Evolutionary conservation across 305 asterid genomes (phyloP).

Genomic region (Fraxinus dipetala): DNA sequence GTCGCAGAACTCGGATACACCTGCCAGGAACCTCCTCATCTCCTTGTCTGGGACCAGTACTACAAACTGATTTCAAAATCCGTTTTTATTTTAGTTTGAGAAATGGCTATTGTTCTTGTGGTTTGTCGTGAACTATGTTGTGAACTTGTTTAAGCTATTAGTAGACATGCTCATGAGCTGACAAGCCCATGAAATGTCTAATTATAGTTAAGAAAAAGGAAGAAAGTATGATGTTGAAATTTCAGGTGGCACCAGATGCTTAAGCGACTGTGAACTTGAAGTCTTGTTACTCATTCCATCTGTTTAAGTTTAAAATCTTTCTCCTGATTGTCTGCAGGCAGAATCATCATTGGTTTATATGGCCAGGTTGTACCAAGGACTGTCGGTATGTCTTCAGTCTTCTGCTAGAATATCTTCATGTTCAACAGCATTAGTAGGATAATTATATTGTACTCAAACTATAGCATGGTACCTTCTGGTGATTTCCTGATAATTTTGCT

Average conservation of each 20-base stretch:
- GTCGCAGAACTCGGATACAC: not conserved
- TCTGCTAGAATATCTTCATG: conserved; percentile 15
- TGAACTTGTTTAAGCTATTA: not conserved
- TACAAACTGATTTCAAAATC: not conserved
- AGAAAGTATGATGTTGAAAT: not conserved
- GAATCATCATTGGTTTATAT: conserved; percentile 74
- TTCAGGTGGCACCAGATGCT: not conserved
- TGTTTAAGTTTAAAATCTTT: conserved; percentile 12
- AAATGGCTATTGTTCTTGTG: not conserved
- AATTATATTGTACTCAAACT: conserved; percentile 3
- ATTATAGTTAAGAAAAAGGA: not conserved
- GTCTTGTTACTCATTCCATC: not conserved
- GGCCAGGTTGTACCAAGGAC: conserved; percentile 85
- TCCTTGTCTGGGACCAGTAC: not conserved
- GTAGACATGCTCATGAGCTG: not conserved
- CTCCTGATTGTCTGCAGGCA: conserved; percentile 47
- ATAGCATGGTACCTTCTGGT: not conserved
- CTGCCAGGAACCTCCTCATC: not conserved
- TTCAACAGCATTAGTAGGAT: not conserved
- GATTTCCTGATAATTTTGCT: conserved; percentile 12
- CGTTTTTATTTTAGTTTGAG: not conserved
- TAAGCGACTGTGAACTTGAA: not conserved
- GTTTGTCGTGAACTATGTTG: not conserved
- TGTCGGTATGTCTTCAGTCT: conserved; percentile 45
- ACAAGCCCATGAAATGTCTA: not conserved